Evolutionary conservation across 768 basidiomycete genomes (phyloP), one percentile per base, ranked within the genome.

Genomic region (Daedaleopsis nitida): DNA sequence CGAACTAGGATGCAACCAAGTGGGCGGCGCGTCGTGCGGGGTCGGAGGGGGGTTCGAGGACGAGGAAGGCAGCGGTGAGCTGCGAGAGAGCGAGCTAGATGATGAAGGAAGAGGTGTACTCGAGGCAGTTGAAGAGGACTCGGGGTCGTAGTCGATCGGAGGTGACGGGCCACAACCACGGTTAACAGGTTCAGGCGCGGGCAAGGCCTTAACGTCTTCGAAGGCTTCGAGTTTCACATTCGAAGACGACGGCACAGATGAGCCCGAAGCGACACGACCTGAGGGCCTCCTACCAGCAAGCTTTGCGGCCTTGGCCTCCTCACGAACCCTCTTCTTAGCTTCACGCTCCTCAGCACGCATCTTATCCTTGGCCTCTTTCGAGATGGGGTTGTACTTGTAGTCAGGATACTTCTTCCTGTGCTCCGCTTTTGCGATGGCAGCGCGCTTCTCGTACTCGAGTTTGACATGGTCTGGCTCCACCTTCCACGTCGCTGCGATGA

Each of bases 371-470:
- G 67, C 58, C 27, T 63, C 66, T 52, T 67, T 68, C 52, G 65
- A 65, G 56, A 55, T 58, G 10, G 72, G 72, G 11, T 65, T 50
- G 56, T 68, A 73, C 50, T 70, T 68, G 59, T 72, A 74, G 38
- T 53, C 59, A 1, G 73, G 73, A 48, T 71, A 70, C 56, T 24
- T 35, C 37, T 23, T n/a, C 23, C 45, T 23, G 60, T 74, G 73
- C 59, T 70, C 60, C 10, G 57, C 57, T 57, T 70, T 70, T 16
- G 57, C 65, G 21, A 67, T 53, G 10, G 60, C 66, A 2, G 68
- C 68, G 1, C 52, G 42, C 23, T 63, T 60, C 48, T 69, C 66
- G 60, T 60, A 69, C 27, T 60, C 24, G 11, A 27, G 19, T 14
- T 45, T 27, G 32, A 60, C 32, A 0, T 27, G 27, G 5, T 35